phyloP scores from a whole-genome alignment of 371 early-diverging fungal genomes.

The Batkoa obscura region DNA sequence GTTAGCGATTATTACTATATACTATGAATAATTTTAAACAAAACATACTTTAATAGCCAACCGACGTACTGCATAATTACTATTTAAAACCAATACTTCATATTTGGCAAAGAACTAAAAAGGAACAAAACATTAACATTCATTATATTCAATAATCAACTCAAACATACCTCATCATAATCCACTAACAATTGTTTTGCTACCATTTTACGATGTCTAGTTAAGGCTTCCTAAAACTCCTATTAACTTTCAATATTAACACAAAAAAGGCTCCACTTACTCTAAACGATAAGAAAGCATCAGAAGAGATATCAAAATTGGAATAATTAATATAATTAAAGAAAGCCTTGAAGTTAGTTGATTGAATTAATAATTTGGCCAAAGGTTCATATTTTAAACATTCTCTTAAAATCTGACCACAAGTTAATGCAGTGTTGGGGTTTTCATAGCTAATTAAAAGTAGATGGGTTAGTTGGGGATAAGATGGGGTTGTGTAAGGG shows the following conservation, averaged over 20 bases:
- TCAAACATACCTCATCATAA: not conserved
- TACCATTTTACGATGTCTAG: not conserved
- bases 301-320: slow-evolving; percentile 1
- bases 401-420: not conserved
- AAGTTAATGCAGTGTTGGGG: not conserved
- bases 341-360: not conserved
- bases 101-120: not conserved
- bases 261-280: not conserved
- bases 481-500: not conserved
- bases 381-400: not conserved
- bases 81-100: not conserved
- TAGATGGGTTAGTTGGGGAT: too few species aligned
- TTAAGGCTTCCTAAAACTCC: not conserved
- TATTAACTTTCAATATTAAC: not conserved
- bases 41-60: not conserved
- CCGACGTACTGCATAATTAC: slow-evolving; percentile 1
- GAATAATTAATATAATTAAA: slow-evolving; percentile 2
- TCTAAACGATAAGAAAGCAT: slow-evolving; percentile 3
- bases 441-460: slow-evolving; percentile 2
- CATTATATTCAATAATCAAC: not conserved
- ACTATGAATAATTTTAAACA: too few species aligned
- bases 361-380: not conserved
- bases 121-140: not conserved
- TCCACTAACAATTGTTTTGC: not conserved
- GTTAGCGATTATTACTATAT: too few species aligned